Conservation (phyloP, 495 filamentous ascomycete genomes). For the Aspergillus sclerotiicarbonarius region DNA sequence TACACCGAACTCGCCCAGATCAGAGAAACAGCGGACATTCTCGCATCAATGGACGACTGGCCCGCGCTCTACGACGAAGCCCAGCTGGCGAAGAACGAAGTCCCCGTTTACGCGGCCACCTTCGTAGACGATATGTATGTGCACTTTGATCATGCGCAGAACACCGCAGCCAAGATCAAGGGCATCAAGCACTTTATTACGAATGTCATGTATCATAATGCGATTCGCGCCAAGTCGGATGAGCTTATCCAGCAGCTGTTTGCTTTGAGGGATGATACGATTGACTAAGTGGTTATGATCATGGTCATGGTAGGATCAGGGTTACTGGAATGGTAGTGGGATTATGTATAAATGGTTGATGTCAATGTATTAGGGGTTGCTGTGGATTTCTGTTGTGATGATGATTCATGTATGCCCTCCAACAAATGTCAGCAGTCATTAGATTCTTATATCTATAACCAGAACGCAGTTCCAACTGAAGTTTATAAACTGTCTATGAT, state of each 20-base stretch:
- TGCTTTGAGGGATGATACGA: constrained; percentile 65
- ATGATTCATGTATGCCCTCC: not conserved
- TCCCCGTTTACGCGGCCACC: constrained; percentile 85
- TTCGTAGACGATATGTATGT: constrained; percentile 96
- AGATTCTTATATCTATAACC: not conserved
- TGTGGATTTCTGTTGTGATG: not conserved
- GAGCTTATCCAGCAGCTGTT: constrained; percentile 73
- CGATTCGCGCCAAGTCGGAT: constrained; percentile 65
- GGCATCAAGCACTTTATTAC: constrained; percentile 79
- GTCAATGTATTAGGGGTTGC: not conserved
- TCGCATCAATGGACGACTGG: constrained; percentile 70
- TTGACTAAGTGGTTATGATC: constrained; percentile 51
- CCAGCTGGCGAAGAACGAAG: constrained; percentile 71
- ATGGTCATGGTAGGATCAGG: too few species aligned
- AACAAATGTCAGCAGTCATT: too few species aligned
- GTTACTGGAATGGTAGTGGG: not conserved
- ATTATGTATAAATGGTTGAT: not conserved
- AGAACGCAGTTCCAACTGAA: not conserved
- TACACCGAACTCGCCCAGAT: constrained; percentile 69
- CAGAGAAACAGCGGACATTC: constrained; percentile 60
- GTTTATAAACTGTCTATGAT: not conserved
- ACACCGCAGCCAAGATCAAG: constrained; percentile 73
- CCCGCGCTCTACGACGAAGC: constrained; percentile 70
- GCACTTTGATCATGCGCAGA: constrained; percentile 66
- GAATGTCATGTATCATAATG: constrained; percentile 85